Evolutionary conservation across 306 rosid genomes (phyloP), one percentile per base, ranked within the genome.

Genomic region (Myrica gale): DNA sequence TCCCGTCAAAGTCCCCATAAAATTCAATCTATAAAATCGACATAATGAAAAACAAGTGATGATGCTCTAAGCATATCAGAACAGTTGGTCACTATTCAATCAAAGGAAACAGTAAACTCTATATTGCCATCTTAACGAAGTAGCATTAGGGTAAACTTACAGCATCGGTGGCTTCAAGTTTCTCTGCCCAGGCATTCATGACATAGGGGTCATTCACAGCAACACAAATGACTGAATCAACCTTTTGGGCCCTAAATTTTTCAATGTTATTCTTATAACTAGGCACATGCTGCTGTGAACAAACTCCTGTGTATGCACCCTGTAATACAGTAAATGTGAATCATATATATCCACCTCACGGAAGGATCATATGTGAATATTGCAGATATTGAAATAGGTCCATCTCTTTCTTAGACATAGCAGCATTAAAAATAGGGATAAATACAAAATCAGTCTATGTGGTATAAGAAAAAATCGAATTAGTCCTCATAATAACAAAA

Each of bases 301-400:
- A 94, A 74, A 94, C 98, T 63, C 98, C 96, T 0, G 97, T 94
- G 42, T 90, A 90, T 72, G 98, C 98, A 81, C 98, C 98, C 98
- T 94, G 82, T 73, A 37, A 82, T 65, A 72, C 19, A 20, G 47
- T 43, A 73, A 72, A 74, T 57, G 13, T 45, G 44, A 48, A 13
- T 53, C 48, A 39, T 15, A 54, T 6, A 5, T 15, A 9, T 48
- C 5, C 16, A 12, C 42, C 12, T 16, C 8, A 68, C 53, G 48
- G 9, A n/a, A 69, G 17, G 80, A 78, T 15, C 65, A 76, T 43
- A 54, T 46, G 12, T 47, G 69, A 42, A 19, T 61, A 8, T 46
- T 16, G 57, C 78, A 74, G 37, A 13, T 19, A 11, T 37, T n/a
- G 54, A 21, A 19, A 57, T 13, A 6, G 42, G 57, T 13, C 26